These are phyloP conservation scores for Dryadomyces quercivorus DNA, from an alignment of 2,329 filamentous ascomycete genomes.

Conservation along the genomic window DNA sequence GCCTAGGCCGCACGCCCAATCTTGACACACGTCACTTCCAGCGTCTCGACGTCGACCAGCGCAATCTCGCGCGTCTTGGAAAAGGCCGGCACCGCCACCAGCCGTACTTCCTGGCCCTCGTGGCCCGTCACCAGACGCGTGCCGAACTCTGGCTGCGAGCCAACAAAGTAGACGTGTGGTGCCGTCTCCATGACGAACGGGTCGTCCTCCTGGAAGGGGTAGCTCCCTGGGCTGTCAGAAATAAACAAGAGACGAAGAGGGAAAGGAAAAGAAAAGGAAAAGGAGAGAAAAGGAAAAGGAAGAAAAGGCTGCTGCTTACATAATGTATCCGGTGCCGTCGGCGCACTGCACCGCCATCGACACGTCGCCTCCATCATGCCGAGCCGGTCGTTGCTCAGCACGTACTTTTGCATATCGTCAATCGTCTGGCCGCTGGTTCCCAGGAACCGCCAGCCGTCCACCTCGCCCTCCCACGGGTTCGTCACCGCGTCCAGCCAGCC, in stretches of 20 bases:
- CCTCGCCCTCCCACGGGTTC: conserved; percentile 83
- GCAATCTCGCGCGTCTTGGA: conserved; percentile 66
- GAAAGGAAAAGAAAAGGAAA: background rate
- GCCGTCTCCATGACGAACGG: conserved; percentile 77
- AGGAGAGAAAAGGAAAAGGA: background rate
- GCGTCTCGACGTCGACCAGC: conserved; percentile 71
- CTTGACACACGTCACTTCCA: conserved; percentile 64
- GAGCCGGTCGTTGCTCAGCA: conserved; percentile 63
- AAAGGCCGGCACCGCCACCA: conserved; percentile 80
- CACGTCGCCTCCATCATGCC: conserved; percentile 93
- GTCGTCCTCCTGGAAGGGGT: conserved; percentile 90
- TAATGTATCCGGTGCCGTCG: conserved; percentile 89
- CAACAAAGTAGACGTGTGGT: conserved; percentile 84
- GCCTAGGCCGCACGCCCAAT: conserved; percentile 19
- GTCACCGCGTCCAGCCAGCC: conserved; percentile 77
- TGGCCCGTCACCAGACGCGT: conserved; percentile 56
- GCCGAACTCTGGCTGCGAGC: conserved; percentile 69
- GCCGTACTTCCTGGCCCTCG: conserved; percentile 56
- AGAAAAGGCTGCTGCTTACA: conserved; percentile 45
- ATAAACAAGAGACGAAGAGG: background rate
- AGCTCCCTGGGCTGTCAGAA: conserved; percentile 54
- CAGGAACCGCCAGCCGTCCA: conserved; percentile 81
- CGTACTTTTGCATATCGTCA: conserved; percentile 86
- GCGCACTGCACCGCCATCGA: conserved; percentile 80
- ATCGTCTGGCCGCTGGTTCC: conserved; percentile 87